These are phyloP conservation scores for Penicillium paneum DNA, from an alignment of 2,329 filamentous ascomycete genomes.

Conservation along the genomic window DNA sequence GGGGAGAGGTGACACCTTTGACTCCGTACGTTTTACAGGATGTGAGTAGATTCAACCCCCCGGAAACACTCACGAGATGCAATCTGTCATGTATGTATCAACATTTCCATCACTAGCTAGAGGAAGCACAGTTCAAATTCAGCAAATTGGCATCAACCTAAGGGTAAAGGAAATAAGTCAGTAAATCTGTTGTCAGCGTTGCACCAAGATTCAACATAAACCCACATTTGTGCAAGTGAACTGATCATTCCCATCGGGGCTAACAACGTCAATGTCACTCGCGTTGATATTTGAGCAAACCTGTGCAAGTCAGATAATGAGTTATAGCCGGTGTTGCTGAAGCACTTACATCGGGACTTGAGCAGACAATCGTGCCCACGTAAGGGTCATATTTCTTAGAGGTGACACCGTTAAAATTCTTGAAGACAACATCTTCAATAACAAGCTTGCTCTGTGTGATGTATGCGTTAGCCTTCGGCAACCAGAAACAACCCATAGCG, in stretches of 20 bases:
- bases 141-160: not conserved
- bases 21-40: too few species aligned
- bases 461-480: not conserved
- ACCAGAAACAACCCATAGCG: not conserved
- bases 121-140: not conserved
- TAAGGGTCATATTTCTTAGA: conserved; percentile 44
- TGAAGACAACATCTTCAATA: conserved; percentile 56
- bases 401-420: conserved; percentile 56
- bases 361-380: conserved; percentile 50
- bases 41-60: too few species aligned
- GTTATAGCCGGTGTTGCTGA: not conserved
- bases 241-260: conserved; percentile 45
- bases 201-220: not conserved
- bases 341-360: conserved; percentile 47
- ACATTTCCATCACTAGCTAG: not conserved
- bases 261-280: conserved; percentile 47
- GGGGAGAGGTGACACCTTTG: too few species aligned
- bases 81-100: too few species aligned
- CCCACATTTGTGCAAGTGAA: conserved; percentile 48
- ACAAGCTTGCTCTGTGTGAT: conserved; percentile 43
- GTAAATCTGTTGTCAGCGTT: not conserved
- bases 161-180: not conserved
- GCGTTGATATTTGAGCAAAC: conserved; percentile 49
- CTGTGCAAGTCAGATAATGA: conserved; percentile 11
- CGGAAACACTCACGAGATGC: too few species aligned